These are phyloP conservation scores for Dacryopinax primogenitus DNA, from an alignment of 768 basidiomycete genomes.

Conservation along the genomic window DNA sequence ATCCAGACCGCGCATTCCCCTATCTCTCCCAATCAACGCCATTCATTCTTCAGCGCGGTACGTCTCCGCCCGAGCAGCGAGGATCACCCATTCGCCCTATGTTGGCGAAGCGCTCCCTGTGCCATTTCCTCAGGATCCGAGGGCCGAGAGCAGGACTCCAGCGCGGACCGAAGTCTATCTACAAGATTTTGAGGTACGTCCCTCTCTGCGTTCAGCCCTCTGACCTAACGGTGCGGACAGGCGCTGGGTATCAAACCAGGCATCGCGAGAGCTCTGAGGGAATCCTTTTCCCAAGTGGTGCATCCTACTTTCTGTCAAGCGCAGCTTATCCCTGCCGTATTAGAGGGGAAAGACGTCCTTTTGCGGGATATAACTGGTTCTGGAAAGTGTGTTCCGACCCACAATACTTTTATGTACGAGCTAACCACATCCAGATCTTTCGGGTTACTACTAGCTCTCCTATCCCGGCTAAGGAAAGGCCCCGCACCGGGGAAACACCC, in stretches of 20 bases:
- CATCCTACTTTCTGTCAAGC: conserved; percentile 48
- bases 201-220: neutral
- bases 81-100: neutral
- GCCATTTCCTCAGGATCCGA: neutral
- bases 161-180: neutral
- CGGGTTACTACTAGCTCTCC: conserved; percentile 50
- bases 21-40: no score
- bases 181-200: neutral
- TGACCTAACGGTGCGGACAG: neutral
- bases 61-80: neutral
- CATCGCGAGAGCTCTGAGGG: conserved; percentile 7
- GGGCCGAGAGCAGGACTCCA: neutral
- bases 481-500: conserved; percentile 15
- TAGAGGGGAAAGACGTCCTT: conserved; percentile 43
- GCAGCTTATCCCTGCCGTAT: conserved; percentile 48
- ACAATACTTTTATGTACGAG: neutral
- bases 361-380: conserved; percentile 61
- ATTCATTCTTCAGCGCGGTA: neutral
- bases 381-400: conserved; percentile 48
- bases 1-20: neutral
- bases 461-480: conserved; percentile 31
- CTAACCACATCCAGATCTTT: conserved; percentile 44
- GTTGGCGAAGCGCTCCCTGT: neutral
- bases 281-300: conserved; percentile 43
- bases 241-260: conserved; percentile 9